Evolutionary conservation across 2,329 filamentous ascomycete species (phyloP).

Genomic region (Penicillium sp.): DNA sequence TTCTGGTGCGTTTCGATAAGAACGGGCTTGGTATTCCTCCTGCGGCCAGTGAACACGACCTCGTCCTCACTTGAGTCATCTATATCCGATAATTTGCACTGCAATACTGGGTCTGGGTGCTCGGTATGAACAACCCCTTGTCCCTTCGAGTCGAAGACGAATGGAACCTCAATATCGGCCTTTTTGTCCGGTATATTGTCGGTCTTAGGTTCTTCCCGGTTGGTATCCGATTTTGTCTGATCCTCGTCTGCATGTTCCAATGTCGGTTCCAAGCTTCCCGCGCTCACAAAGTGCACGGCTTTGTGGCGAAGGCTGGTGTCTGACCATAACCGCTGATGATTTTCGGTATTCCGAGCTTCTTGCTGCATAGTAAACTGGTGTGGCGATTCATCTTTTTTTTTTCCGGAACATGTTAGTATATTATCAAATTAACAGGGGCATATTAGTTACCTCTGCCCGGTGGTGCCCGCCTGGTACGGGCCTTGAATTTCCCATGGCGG

Average conservation of each 20-base stretch:
- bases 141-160: conserved; percentile 32
- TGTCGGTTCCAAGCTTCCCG: conserved; percentile 39
- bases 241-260: conserved; percentile 2
- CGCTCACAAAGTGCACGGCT: conserved; percentile 53
- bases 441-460: background rate
- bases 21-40: conserved; percentile 12
- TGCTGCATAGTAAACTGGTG: conserved; percentile 44
- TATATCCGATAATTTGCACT: conserved; percentile 23
- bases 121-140: conserved; percentile 23
- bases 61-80: conserved; percentile 62
- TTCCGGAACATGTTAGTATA: background rate
- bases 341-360: conserved; percentile 51
- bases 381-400: conserved; percentile 16
- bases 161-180: conserved; percentile 11
- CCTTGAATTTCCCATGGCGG: conserved; percentile 22
- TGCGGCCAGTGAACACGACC: conserved; percentile 34
- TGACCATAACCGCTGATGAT: conserved; percentile 41
- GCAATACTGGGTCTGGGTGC: conserved; percentile 21
- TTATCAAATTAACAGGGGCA: background rate
- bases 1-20: conserved; percentile 12
- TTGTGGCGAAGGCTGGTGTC: conserved; percentile 47
- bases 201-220: conserved; percentile 1
- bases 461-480: conserved; percentile 12
- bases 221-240: background rate
- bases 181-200: conserved; percentile 14